Base-by-base conservation (phyloP, 2,329 filamentous ascomycete species). In the Exophiala bonariae region DNA sequence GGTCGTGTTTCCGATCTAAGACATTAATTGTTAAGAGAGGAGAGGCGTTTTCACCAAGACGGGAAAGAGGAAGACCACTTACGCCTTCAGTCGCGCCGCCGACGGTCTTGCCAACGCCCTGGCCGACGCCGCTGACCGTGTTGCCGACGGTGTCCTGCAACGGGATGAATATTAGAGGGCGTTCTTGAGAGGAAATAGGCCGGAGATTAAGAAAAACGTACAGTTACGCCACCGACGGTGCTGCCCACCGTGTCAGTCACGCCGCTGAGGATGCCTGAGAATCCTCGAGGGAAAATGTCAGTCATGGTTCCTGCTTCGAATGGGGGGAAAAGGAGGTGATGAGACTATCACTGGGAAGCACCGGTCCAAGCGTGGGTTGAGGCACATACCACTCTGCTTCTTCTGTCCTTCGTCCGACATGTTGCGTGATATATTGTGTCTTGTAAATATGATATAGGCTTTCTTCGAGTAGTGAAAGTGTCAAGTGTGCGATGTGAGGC, bases 211-310 rank as follows among this genome's bases (percentile, higher is more conserved):
- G 13, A 14, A 41, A 20, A 13, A 44, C 47, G 17, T 42, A 52
- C 52, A 22, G 58, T 59, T 3, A 60, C 47, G 32, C 60, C 61
- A 16, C 52, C 47, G 22, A 60, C 56, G 3, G 60, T 63, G 43
- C 57, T 61, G 31, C 64, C 63, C 2, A 63, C 41, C 2, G 64
- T 66, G 52, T 61, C 61, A 32, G 63, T 64, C 9, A 66, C 54
- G 42, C 66, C 66, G 47, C 60, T 59, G 13, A 59, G 47, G 39
- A 61, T 38, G 35, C 47, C 47, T 36, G 38, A 38, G 44, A 39
- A 34, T 19, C 31, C 36, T 36, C 35, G 18, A 42, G 30, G 30
- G 14, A 20, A 41, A 23, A 32, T 19, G 28, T 47, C 38, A 41
- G 26, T 23, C 34, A n/a, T n/a, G n/a, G n/a, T n/a, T n/a, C n/a